Base-by-base conservation (phyloP, 2,329 filamentous ascomycete species). In the Knoxdaviesia capensis region DNA sequence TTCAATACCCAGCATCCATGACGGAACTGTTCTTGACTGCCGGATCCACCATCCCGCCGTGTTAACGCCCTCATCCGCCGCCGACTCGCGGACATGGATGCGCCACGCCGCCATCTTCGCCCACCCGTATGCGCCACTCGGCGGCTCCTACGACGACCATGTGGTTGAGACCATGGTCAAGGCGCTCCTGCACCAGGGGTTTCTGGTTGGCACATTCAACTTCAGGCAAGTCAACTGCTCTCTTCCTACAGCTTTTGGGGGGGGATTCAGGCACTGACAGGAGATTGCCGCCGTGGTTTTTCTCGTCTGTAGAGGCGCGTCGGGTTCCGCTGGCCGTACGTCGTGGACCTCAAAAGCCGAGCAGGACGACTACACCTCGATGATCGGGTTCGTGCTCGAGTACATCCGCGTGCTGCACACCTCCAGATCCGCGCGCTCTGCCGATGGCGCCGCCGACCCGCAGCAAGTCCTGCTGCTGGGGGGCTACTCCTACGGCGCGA, bases 401-500 rank as follows among this genome's bases (percentile, higher is more conserved):
- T 94, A 92, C 52, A 59, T 85, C 36, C 69, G 78, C 47, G 61
- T 65, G 43, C 61, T 85, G 44, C 59, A 68, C 36, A 59, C 61
- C 0, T 63, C 61, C 44, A 36, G 39, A 32, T 3, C 8, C 47
- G 46, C 30, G 43, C 43, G 6, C 40, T 38, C 34, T 44, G 36
- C 30, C 30, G 36, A 20, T 34, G 38, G 36, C 31, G 41, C 34
- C 10, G 7, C 36, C n/a, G 29, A 30, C 7, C 38, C 36, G 3
- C 49, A 48, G 2, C 59, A 57, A 3, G 43, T 64, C 39, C 53
- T 77, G 3, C 51, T 94, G 5, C 63, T 90, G 6, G 79, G 71
- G 2, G 87, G 87, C 8, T 94, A 94, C 56, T 94, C 86, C 0
- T 94, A 94, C 56, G 90, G 90, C 37, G 83, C 85, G 5, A 70